Evolutionary conservation across 2,329 filamentous ascomycete genomes (phyloP), one percentile per base, ranked within the genome.

Genomic region (Dothideomycetes sp.): DNA sequence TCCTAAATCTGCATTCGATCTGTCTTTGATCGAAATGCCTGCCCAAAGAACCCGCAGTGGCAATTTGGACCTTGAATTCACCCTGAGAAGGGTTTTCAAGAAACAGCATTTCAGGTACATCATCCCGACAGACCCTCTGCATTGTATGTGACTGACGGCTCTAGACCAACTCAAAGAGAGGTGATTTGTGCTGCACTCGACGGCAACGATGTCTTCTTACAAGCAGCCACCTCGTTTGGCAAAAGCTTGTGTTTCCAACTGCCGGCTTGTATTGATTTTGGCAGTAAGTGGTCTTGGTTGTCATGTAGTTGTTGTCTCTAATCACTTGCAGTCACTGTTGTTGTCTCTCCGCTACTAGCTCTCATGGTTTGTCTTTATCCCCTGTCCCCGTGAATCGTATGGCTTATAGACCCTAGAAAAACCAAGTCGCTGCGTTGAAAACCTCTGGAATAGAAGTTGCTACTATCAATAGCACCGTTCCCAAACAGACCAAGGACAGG

Each of bases 151-250:
- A 16, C 29, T 40, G 19, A 40, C 29, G 18, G 27, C 25, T 32
- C 11, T 46, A 87, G 86, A 51, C 86, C 87, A 9, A 68, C 84
- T 25, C 89, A 95, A 57, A 78, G 84, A 45, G 87, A 96, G 54
- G 87, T 95, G 43, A 89, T 96, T 41, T 70, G 74, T 44, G 83
- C 85, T 6, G 84, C 84, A 3, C 70, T 95, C 7, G 76, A 82
- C 42, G 82, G 85, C 12, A 73, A 88, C 47, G 89, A 96, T 79
- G 82, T 96, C 30, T 95, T 94, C 56, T 74, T 96, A 1, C 89
- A 95, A 62, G 89, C 89, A 33, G 84, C 84, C 41, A 88, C 84
- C 3, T 85, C 82, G 8, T 95, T 95, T 16, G 63, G 64, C 17
- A 67, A 67, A 48, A 63, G 58, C 44, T 52, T 67, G 5, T 65